Percentiles rank a stretch among this genome's conserved stretches.
Evolutionary conservation across 2,329 filamentous ascomycete genomes (phyloP).

Genomic region (Aureobasidium leucospermi): DNA sequence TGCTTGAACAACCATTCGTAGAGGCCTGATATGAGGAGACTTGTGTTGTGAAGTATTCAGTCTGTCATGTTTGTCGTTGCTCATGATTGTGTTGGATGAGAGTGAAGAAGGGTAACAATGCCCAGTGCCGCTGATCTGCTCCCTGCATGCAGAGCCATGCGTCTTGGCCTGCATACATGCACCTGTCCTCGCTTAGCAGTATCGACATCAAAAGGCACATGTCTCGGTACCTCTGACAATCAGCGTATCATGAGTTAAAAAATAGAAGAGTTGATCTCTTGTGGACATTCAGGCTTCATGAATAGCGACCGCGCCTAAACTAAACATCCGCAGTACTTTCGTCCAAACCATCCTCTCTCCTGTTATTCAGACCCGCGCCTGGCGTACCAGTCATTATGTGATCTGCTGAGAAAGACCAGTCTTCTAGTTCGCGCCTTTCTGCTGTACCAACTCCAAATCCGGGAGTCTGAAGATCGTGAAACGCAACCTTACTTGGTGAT

Average conservation of each 20-base stretch:
- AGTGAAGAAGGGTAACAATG: not conserved
- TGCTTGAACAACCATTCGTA: not conserved
- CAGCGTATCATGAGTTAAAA: no score
- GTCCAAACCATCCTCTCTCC: not conserved
- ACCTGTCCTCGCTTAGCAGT: not conserved
- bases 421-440: conserved; percentile 15
- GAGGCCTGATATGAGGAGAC: not conserved
- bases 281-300: not conserved
- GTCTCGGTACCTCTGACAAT: not conserved
- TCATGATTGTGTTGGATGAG: not conserved
- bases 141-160: not conserved
- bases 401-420: conserved; percentile 16
- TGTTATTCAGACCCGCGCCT: conserved; percentile 3
- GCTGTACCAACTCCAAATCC: not conserved
- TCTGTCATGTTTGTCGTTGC: not conserved
- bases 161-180: not conserved
- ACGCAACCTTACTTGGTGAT: conserved; percentile 20
- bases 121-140: not conserved
- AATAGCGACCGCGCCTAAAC: not conserved
- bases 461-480: conserved; percentile 11
- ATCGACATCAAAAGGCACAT: not conserved
- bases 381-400: conserved; percentile 16
- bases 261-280: not conserved
- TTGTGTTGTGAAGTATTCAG: not conserved
- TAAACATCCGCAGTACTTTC: conserved; percentile 16